These are phyloP conservation scores for Luffa acutangula DNA, from an alignment of 306 rosid genomes.

Conservation along the genomic window DNA sequence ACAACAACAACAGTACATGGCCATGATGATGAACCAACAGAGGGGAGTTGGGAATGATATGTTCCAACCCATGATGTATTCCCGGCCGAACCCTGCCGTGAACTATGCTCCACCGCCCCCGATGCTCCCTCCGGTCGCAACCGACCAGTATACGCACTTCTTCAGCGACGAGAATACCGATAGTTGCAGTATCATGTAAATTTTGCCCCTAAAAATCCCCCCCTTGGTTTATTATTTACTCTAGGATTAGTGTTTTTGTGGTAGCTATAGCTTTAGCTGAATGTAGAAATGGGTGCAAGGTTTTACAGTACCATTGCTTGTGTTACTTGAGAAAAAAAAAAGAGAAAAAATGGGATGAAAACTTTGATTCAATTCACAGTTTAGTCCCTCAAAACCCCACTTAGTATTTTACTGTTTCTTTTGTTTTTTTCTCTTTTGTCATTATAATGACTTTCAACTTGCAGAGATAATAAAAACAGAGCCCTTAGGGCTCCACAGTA, in stretches of 20 bases:
- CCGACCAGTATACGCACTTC: conserved; percentile 45
- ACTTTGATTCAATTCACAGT: conserved; percentile 1
- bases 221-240: conserved; percentile 7
- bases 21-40: conserved; percentile 84
- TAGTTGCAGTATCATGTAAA: conserved; percentile 75
- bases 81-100: conserved; percentile 29
- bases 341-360: background rate
- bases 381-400: background rate
- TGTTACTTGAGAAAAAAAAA: background rate
- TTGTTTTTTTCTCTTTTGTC: background rate
- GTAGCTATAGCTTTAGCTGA: background rate
- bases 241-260: conserved; percentile 18
- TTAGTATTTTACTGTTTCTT: background rate
- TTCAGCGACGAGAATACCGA: conserved; percentile 82
- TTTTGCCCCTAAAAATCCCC: background rate
- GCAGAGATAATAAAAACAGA: conserved; percentile 3
- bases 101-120: conserved; percentile 48
- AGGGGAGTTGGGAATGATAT: conserved; percentile 43
- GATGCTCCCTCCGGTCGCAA: conserved; percentile 27
- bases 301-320: conserved; percentile 12
- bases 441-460: background rate
- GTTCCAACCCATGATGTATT: conserved; percentile 75
- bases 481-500: conserved; percentile 4
- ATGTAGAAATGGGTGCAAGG: conserved; percentile 9
- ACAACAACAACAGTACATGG: conserved; percentile 51